phyloP scores from a whole-genome alignment of 345 rosid genomes.

The Rhizophora mangle region DNA sequence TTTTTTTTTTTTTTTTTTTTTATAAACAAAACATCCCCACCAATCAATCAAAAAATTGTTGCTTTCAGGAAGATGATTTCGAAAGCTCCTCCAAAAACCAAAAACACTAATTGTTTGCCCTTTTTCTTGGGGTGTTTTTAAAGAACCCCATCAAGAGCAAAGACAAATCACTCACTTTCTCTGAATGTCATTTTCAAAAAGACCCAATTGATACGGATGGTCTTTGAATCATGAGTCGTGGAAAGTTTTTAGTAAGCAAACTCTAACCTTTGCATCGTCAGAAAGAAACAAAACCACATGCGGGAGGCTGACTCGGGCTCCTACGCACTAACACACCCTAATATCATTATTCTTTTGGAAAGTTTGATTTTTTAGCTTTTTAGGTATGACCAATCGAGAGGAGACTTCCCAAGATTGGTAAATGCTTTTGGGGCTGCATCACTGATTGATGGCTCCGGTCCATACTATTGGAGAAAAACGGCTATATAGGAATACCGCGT shows the following conservation, averaged over 20 bases:
- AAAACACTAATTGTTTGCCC: background rate
- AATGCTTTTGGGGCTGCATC: no score
- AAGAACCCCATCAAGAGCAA: background rate
- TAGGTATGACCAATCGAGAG: no score
- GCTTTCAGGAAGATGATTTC: background rate
- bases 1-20: no score
- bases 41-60: background rate
- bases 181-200: background rate
- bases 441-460: no score
- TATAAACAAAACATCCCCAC: background rate
- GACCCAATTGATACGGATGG: slow-evolving; percentile 1
- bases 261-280: background rate
- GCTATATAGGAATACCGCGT: no score
- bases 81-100: background rate
- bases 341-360: no score
- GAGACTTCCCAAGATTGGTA: no score
- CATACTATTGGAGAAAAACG: no score
- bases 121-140: no score
- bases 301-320: background rate
- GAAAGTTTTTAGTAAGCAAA: background rate
- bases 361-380: no score
- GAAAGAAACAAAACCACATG: background rate
- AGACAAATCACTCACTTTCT: background rate
- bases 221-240: background rate
- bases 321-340: no score